phyloP scores from a whole-genome alignment of 495 filamentous ascomycete species.

The Podospora pseudocomata region DNA sequence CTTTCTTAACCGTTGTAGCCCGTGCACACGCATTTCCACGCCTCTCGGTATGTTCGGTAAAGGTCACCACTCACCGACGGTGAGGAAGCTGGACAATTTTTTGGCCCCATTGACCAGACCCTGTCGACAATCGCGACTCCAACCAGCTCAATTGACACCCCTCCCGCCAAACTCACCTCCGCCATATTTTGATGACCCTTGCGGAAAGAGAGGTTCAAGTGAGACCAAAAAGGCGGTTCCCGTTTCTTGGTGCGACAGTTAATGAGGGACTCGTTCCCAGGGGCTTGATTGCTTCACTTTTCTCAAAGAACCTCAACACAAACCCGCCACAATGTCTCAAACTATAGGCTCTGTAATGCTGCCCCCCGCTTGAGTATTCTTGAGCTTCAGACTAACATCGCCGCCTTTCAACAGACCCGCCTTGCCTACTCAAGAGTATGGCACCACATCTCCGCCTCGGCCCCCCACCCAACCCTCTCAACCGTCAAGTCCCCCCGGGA shows the following conservation, averaged over 20 bases:
- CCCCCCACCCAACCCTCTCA: slow-evolving; percentile 51
- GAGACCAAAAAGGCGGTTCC: not conserved
- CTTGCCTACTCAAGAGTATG: slow-evolving; percentile 94
- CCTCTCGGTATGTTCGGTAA: not conserved
- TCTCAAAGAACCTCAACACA: not conserved
- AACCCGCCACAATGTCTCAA: slow-evolving; percentile 25
- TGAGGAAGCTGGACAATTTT: slow-evolving; percentile 5
- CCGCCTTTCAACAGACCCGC: slow-evolving; percentile 61
- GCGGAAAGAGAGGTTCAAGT: slow-evolving; percentile 2
- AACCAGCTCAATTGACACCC: not conserved
- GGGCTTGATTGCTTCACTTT: slow-evolving; percentile 8
- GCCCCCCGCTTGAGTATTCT: not conserved
- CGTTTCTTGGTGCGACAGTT: slow-evolving; percentile 11
- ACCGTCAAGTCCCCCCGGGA: slow-evolving; percentile 49
- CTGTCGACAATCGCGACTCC: not conserved
- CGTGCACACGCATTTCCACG: not conserved
- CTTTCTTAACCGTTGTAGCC: not conserved
- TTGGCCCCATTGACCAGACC: not conserved
- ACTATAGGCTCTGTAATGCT: slow-evolving; percentile 22
- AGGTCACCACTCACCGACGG: not conserved
- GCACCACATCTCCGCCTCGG: slow-evolving; percentile 76
- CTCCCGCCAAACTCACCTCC: not conserved
- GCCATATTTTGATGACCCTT: not conserved
- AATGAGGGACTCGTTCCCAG: slow-evolving; percentile 31
- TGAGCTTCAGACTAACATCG: not conserved